A percentile compares a stretch with the other conserved stretches of the same genome.
Conservation (phyloP, 192 early-diverging fungal species). For the Diversispora eburnea region DNA sequence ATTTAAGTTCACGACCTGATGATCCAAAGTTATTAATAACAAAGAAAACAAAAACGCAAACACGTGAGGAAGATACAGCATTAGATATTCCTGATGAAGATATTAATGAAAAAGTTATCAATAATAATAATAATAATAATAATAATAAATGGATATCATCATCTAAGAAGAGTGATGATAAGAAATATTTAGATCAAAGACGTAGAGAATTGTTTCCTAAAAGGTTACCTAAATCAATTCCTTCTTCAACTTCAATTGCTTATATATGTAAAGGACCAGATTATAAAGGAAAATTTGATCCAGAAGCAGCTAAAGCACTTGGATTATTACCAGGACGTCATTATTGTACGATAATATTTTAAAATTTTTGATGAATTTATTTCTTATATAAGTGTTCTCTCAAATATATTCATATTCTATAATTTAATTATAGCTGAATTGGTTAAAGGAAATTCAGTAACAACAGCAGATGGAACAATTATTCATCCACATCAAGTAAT, state of each 20-base stretch:
- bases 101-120: conserved; percentile 1
- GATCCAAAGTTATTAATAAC: background rate
- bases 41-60: background rate
- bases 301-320: conserved; percentile 58
- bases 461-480: conserved; percentile 55
- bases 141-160: conserved; percentile 11
- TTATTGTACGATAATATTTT: conserved; percentile 38
- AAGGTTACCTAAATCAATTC: conserved; percentile 46
- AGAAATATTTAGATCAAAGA: background rate
- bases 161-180: background rate
- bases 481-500: conserved; percentile 74
- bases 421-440: conserved; percentile 40
- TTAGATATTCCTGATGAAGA: conserved; percentile 14
- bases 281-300: conserved; percentile 78
- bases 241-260: conserved; percentile 49
- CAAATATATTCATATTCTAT: background rate
- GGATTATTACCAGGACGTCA: conserved; percentile 65
- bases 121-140: too few species aligned
- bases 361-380: background rate
- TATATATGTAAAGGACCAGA: conserved; percentile 76
- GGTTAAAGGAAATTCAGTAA: conserved; percentile 57
- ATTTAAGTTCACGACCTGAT: conserved; percentile 6
- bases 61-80: background rate
- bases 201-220: conserved; percentile 8
- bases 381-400: background rate